phyloP scores from a whole-genome alignment of 2,329 filamentous ascomycete genomes.

The Cytospora paraplurivora region DNA sequence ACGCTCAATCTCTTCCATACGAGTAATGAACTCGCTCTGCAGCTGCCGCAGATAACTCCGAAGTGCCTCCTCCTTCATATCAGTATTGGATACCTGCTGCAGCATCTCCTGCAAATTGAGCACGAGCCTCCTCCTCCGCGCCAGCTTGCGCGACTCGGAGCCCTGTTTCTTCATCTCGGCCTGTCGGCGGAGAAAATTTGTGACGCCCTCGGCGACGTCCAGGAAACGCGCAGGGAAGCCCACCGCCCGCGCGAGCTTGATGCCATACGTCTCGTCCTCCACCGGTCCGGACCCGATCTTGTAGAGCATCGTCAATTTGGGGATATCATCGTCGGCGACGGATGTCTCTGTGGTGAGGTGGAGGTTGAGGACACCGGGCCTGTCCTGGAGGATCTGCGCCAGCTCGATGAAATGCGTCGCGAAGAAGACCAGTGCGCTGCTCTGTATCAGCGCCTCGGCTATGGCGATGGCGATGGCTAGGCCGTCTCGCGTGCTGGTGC shows the following conservation, averaged over 20 bases:
- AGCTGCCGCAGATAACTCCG: conserved; percentile 65
- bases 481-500: conserved; percentile 86
- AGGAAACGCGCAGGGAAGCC: conserved; percentile 71
- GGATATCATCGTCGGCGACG: conserved; percentile 48
- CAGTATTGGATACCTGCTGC: conserved; percentile 64
- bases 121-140: conserved; percentile 71
- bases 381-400: conserved; percentile 71
- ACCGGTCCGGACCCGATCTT: conserved; percentile 74
- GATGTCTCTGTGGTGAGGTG: conserved; percentile 74
- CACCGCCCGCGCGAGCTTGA: conserved; percentile 76
- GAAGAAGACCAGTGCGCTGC: conserved; percentile 82
- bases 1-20: conserved; percentile 68
- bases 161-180: conserved; percentile 60
- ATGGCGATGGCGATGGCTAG: conserved; percentile 88
- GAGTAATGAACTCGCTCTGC: conserved; percentile 72
- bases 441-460: conserved; percentile 82
- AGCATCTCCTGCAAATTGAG: conserved; percentile 74
- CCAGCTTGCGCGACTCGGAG: conserved; percentile 59
- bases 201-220: conserved; percentile 66
- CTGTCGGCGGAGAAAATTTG: conserved; percentile 60
- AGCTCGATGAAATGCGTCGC: conserved; percentile 90
- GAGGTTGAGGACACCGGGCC: conserved; percentile 78
- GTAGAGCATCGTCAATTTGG: conserved; percentile 84
- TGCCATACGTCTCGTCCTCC: conserved; percentile 75
- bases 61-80: conserved; percentile 66